Conservation (phyloP, 1,139 yeast species). For the Blastobotrys raffinosifermentans region DNA sequence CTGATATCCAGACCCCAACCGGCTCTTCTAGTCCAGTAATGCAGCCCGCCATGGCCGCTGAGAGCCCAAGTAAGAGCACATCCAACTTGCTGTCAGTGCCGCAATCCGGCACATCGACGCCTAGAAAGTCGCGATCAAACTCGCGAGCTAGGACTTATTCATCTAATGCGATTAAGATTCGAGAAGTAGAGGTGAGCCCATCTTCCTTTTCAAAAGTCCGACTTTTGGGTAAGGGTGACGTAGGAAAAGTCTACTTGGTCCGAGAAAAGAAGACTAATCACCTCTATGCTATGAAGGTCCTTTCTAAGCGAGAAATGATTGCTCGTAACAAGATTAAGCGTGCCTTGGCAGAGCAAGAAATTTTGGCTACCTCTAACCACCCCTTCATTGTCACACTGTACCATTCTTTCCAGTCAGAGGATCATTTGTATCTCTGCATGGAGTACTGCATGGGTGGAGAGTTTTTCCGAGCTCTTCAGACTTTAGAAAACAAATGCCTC, state of each 20-base stretch:
- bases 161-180: constrained; percentile 57
- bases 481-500: constrained; percentile 79
- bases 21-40: constrained; percentile 2
- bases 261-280: constrained; percentile 70
- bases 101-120: constrained; percentile 6
- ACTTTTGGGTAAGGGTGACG: constrained; percentile 92
- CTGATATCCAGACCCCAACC: neutral
- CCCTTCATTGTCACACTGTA: constrained; percentile 95
- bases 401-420: constrained; percentile 94
- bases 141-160: constrained; percentile 52
- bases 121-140: constrained; percentile 31
- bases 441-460: constrained; percentile 99
- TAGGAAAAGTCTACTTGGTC: constrained; percentile 91
- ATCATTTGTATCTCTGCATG: constrained; percentile 90
- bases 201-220: constrained; percentile 83
- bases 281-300: constrained; percentile 87
- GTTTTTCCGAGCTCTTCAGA: constrained; percentile 92
- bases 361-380: constrained; percentile 89
- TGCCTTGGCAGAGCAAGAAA: constrained; percentile 94
- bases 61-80: constrained; percentile 2
- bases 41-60: constrained; percentile 1
- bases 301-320: constrained; percentile 89
- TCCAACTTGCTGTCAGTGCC: constrained; percentile 10
- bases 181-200: constrained; percentile 79
- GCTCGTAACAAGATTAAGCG: constrained; percentile 90